Percentiles rank a stretch among this genome's conserved stretches.
phyloP scores from a whole-genome alignment of 768 basidiomycete species.

The Lactifluus echinatus region DNA sequence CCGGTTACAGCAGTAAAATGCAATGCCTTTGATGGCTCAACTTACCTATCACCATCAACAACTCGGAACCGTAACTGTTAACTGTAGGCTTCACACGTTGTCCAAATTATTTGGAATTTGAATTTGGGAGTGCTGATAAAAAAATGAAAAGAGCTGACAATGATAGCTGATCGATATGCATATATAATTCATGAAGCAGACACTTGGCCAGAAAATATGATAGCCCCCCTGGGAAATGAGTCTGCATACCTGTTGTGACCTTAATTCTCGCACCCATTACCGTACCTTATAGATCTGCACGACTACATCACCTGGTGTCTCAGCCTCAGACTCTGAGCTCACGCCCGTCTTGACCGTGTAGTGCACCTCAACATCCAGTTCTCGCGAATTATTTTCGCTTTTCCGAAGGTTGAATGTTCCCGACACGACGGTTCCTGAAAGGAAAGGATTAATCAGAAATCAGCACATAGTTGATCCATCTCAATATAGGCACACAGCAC shows the following conservation, averaged over 20 bases:
- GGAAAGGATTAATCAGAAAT: background rate
- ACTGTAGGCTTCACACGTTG: too few species aligned
- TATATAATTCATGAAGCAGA: background rate
- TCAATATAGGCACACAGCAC: conserved; percentile 29
- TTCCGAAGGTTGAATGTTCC: conserved; percentile 85
- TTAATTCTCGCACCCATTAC: conserved; percentile 27
- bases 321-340: conserved; percentile 16
- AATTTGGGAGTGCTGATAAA: too few species aligned
- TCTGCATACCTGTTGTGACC: background rate
- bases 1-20: too few species aligned
- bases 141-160: background rate
- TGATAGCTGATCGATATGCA: too few species aligned
- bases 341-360: conserved; percentile 42
- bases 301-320: conserved; percentile 35
- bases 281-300: conserved; percentile 78
- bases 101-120: too few species aligned
- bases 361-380: conserved; percentile 88
- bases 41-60: too few species aligned
- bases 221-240: background rate
- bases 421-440: conserved; percentile 57
- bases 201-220: background rate
- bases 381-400: conserved; percentile 70
- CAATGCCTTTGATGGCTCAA: too few species aligned
- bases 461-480: background rate
- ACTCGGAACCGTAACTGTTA: too few species aligned